Evolutionary conservation across 805 yeast genomes (phyloP).

Genomic region (Candida railenensis): DNA sequence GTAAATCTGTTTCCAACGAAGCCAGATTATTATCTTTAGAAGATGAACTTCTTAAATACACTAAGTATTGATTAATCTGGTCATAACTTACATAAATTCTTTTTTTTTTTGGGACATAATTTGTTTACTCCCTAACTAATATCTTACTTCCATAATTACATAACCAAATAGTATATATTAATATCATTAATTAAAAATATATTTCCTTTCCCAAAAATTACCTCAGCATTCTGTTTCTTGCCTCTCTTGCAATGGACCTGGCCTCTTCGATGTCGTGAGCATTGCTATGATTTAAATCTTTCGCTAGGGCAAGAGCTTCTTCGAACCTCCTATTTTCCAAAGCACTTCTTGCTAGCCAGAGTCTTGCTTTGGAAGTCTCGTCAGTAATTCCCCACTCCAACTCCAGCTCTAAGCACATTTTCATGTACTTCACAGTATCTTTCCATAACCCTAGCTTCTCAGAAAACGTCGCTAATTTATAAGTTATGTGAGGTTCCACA

Average conservation of each 20-base stretch:
- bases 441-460: constrained; percentile 52
- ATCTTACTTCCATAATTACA: background rate
- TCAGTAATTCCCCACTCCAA: constrained; percentile 63
- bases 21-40: constrained; percentile 26
- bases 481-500: constrained; percentile 51
- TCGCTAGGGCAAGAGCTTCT: constrained; percentile 71
- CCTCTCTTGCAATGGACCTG: constrained; percentile 75
- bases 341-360: constrained; percentile 82
- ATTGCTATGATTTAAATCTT: constrained; percentile 64
- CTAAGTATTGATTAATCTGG: background rate
- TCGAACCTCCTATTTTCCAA: constrained; percentile 55
- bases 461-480: constrained; percentile 65
- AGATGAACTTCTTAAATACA: constrained; percentile 22
- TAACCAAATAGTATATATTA: background rate
- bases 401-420: constrained; percentile 65
- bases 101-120: too few species aligned
- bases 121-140: background rate
- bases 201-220: background rate
- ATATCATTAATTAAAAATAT: background rate
- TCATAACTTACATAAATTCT: background rate
- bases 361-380: constrained; percentile 73
- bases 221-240: constrained; percentile 50
- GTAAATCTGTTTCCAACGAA: constrained; percentile 19
- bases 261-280: constrained; percentile 90
- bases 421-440: constrained; percentile 64